phyloP scores from a whole-genome alignment of 805 yeast species.

The Torulaspora gathmanii region DNA sequence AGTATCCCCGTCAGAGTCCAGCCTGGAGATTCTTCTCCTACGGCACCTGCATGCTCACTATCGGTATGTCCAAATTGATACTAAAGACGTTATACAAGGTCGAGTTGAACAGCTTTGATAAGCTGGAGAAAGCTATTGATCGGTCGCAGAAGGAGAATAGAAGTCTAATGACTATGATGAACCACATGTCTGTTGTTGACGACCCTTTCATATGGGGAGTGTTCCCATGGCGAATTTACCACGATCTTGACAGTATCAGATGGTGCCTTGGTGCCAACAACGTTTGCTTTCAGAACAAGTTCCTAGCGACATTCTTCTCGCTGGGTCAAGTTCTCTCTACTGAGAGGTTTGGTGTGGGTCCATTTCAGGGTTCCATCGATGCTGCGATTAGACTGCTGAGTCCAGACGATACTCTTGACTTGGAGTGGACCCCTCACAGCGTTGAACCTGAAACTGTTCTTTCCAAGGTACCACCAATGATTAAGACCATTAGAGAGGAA shows the following conservation, averaged over 20 bases:
- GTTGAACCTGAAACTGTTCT: constrained; percentile 1
- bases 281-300: constrained; percentile 65
- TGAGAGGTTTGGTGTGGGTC: constrained; percentile 85
- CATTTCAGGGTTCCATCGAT: constrained; percentile 85
- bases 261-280: constrained; percentile 96
- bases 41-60: constrained; percentile 61
- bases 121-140: constrained; percentile 58
- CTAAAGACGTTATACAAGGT: constrained; percentile 62
- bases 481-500: constrained; percentile 19
- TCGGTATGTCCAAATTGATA: constrained; percentile 58
- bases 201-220: constrained; percentile 90
- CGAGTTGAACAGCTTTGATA: constrained; percentile 54
- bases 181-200: constrained; percentile 86
- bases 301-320: constrained; percentile 61
- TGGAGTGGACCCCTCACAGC: constrained; percentile 39
- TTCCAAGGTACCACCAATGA: constrained; percentile 1
- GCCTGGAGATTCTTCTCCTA: constrained; percentile 69
- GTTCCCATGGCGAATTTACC: constrained; percentile 65
- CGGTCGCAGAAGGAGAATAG: constrained; percentile 63
- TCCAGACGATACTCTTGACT: constrained; percentile 59
- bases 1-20: constrained; percentile 54
- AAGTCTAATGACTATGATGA: constrained; percentile 80
- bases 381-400: constrained; percentile 76
- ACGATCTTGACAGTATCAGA: constrained; percentile 61
- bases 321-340: constrained; percentile 87